Base-by-base conservation (phyloP, 1,284 basidiomycete genomes). In the Cryptococcus sp. region DNA sequence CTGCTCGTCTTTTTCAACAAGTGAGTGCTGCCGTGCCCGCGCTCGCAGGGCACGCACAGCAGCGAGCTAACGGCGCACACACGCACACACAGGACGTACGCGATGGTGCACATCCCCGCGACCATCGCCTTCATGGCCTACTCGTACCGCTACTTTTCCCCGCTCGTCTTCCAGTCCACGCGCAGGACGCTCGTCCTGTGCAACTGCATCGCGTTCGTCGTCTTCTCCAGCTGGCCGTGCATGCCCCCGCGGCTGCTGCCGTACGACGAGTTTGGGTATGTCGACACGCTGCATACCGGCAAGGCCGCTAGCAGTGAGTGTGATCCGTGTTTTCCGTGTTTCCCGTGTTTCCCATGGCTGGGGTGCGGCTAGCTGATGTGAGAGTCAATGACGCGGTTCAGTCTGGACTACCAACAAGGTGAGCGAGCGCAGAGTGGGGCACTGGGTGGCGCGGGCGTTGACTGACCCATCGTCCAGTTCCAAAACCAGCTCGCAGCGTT, bases 41-140 rank as follows among this genome's bases (percentile, higher is more conserved):
- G n/a, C n/a, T n/a, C n/a, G n/a, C n/a, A n/a, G n/a, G n/a, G n/a
- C n/a, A n/a, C n/a, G n/a, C n/a, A n/a, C n/a, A n/a, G n/a, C n/a
- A n/a, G n/a, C n/a, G n/a, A n/a, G n/a, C n/a, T n/a, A 7, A 20
- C 42, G 42, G n/a, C 24, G 15, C 11, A 46, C 45, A 15, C 23
- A n/a, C n/a, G n/a, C 20, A 46, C 33, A 18, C 45, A 12, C 52
- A 71, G 71, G 55, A 72, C 72, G 24, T 77, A 77, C 62, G 71
- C 75, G 18, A 75, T 75, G 70, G 71, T 77, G 24, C 73, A 75
- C 55, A 75, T 77, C 43, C 75, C 75, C 18, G 75, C 73, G 3
- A 77, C 73, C 5, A 75, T 77, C 57, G 62, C 65, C 36, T 77
- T 73, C 64, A 68, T 77, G 56, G 71, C 57, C 20, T 75, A 73